Evolutionary conservation across 169 alveolate genomes (phyloP).

Genomic region (Eimeria sp.): DNA sequence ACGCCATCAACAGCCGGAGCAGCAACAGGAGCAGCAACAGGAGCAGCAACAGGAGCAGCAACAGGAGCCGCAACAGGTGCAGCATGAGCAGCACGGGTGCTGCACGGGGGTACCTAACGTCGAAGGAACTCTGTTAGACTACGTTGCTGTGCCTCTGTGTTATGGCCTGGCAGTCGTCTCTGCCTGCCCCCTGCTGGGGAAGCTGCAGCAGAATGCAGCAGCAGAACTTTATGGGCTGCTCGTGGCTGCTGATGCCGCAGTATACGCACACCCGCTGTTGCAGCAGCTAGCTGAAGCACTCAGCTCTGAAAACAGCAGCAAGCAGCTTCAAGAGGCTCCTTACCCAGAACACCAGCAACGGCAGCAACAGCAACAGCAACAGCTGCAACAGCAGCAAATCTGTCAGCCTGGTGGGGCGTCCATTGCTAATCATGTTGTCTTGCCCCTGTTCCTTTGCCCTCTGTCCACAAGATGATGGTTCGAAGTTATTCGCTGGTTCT

Average conservation of each 20-base stretch:
- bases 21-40: not conserved
- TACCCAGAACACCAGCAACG: not conserved
- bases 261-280: conserved; percentile 56
- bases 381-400: not conserved
- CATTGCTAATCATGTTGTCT: not conserved
- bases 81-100: not conserved
- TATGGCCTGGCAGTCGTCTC: conserved; percentile 68
- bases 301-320: conserved; percentile 33
- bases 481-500: not conserved
- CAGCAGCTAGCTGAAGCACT: conserved; percentile 61
- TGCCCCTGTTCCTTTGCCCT: not conserved
- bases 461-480: too few species aligned
- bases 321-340: not conserved
- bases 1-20: conserved; percentile 1
- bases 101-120: conserved; percentile 30
- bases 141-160: conserved; percentile 69
- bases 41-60: not conserved
- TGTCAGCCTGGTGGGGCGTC: conserved; percentile 35
- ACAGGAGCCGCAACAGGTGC: conserved; percentile 1
- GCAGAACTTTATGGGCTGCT: conserved; percentile 68
- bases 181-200: conserved; percentile 46
- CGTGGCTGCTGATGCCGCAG: conserved; percentile 70
- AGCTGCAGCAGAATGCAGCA: conserved; percentile 63
- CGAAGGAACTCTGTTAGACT: conserved; percentile 55
- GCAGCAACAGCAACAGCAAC: conserved; percentile 28